These are phyloP conservation scores for Aspergillus funiculosus DNA, from an alignment of 495 filamentous ascomycete genomes.

Conservation along the genomic window DNA sequence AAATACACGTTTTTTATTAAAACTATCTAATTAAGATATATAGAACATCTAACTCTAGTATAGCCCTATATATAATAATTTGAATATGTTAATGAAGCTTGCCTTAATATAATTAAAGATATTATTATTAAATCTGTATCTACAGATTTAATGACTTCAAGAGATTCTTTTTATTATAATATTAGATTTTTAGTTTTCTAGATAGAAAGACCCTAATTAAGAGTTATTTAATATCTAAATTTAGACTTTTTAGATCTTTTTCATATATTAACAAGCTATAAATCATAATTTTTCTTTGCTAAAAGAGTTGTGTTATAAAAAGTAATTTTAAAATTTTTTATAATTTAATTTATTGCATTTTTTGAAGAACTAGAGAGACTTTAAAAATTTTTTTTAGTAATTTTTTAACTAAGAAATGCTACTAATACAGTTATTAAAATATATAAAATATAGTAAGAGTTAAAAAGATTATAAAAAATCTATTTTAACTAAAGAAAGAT, in stretches of 20 bases:
- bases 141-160: too few species aligned
- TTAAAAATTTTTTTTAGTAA: not conserved
- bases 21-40: too few species aligned
- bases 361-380: not conserved
- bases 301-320: not conserved
- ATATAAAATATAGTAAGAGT: not conserved
- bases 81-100: too few species aligned
- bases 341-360: not conserved
- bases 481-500: not conserved
- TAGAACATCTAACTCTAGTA: too few species aligned
- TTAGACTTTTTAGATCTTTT: not conserved
- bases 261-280: not conserved
- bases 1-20: too few species aligned
- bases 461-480: not conserved
- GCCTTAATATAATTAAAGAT: too few species aligned
- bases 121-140: too few species aligned
- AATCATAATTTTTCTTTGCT: not conserved
- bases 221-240: not conserved
- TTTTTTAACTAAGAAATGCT: not conserved
- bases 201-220: not conserved
- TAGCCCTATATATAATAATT: too few species aligned
- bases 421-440: not conserved
- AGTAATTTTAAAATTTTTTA: not conserved
- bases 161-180: not conserved
- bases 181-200: not conserved